Base-by-base conservation (phyloP, 768 basidiomycete genomes). In the Exsudoporus frostii region DNA sequence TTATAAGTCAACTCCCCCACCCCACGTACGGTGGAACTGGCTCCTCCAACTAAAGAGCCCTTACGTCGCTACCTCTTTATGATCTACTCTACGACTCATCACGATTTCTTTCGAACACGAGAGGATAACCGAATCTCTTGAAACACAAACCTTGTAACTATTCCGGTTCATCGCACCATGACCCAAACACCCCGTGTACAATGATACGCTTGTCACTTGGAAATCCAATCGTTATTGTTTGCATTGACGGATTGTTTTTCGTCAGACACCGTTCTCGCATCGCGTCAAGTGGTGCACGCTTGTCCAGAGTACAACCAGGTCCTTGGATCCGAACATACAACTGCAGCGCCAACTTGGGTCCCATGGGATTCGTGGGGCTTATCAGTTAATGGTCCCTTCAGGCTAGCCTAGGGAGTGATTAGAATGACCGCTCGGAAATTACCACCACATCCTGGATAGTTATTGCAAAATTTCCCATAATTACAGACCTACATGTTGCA, bases 11-110 rank as follows among this genome's bases (percentile, higher is more conserved):
- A 25, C n/a, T 30, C 15, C 46, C 48, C 13, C 53, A 48, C 38
- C 24, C 45, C 29, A 38, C 53, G 5, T 62, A 63, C 6, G 61
- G 61, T 3, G 62, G 53, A 32, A 59, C 50, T 22, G 19, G n/a
- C 5, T 9, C 29, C 1, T 48, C 46, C 20, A 41, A 39, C 22
- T 53, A 33, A 49, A 57, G 30, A 14, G 30, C 29, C 24, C n/a
- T 9, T 11, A 36, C 2, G 15, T 45, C n/a, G 19, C 36, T 8
- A 46, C 9, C 7, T 29, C 14, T 29, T 45, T 17, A 34, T 25
- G 39, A 46, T 34, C 4, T 7, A 32, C 22, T 48, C 40, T 15
- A 58, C 25, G 49, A 50, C 11, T 34, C 15, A 17, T 41, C 32
- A 46, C 17, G 54, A 47, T 33, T 22, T 48, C 36, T 43, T 30